Evolutionary conservation across 1,139 yeast genomes (phyloP).

Genomic region (Wickerhamiella infanticola): DNA sequence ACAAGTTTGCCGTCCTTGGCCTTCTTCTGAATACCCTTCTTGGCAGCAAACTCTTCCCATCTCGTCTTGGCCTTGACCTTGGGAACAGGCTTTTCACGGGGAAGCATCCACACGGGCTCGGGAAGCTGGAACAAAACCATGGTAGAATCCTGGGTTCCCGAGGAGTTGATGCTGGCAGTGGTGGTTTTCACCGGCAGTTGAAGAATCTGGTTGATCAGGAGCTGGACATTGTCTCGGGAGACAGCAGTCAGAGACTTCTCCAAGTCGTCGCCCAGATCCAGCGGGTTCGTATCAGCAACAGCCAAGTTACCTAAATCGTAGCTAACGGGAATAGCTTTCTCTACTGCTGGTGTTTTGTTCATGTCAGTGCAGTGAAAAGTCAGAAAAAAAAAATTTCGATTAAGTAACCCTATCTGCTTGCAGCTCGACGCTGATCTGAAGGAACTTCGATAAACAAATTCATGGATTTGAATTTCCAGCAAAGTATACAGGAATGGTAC

Average conservation of each 20-base stretch:
- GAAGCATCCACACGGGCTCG: constrained; percentile 65
- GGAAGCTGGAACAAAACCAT: constrained; percentile 79
- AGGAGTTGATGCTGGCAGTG: constrained; percentile 48
- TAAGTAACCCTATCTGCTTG: not conserved
- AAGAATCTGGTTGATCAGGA: constrained; percentile 74
- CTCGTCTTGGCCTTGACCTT: constrained; percentile 82
- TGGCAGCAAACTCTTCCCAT: constrained; percentile 95
- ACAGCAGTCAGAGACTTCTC: constrained; percentile 50
- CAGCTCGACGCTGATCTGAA: too few relatives aligned
- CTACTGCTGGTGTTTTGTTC: constrained; percentile 51
- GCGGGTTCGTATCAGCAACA: constrained; percentile 54
- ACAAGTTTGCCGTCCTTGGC: constrained; percentile 83
- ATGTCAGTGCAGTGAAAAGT: not conserved
- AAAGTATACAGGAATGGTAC: not conserved
- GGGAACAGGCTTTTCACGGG: constrained; percentile 92
- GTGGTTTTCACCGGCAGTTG: constrained; percentile 80
- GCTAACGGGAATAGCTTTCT: constrained; percentile 71
- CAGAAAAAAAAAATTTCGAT: not conserved
- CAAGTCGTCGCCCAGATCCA: constrained; percentile 41
- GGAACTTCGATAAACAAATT: too few relatives aligned
- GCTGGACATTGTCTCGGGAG: constrained; percentile 89
- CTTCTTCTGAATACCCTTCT: constrained; percentile 86
- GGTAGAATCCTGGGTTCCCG: constrained; percentile 50
- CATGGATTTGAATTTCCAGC: not conserved
- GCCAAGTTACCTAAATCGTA: constrained; percentile 74